These are phyloP conservation scores for Lanmaoa pseudosensibilis DNA, from an alignment of 768 basidiomycete species.

Conservation along the genomic window DNA sequence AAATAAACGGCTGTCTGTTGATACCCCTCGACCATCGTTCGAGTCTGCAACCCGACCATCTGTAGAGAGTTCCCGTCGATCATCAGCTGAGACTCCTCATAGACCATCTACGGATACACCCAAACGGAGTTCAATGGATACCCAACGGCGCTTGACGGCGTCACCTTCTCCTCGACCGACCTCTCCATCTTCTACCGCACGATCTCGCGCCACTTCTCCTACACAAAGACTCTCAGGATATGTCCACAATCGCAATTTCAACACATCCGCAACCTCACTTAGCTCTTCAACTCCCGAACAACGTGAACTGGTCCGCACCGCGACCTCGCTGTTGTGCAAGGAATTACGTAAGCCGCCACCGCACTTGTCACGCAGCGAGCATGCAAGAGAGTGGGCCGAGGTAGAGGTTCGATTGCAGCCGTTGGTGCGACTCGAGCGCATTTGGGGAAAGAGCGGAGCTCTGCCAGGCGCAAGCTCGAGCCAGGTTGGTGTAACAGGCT, in stretches of 20 bases:
- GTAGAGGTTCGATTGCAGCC: slow-evolving; percentile 66
- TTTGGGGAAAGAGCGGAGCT: slow-evolving; percentile 69
- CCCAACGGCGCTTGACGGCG: slow-evolving; percentile 24
- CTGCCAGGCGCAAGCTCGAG: slow-evolving; percentile 43
- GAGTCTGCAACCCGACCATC: slow-evolving; percentile 21
- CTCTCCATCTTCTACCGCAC: slow-evolving; percentile 45
- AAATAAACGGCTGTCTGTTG: slow-evolving; percentile 30
- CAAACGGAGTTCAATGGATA: slow-evolving; percentile 23
- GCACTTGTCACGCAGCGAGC: slow-evolving; percentile 52
- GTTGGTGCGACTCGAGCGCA: slow-evolving; percentile 66
- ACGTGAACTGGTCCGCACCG: slow-evolving; percentile 66
- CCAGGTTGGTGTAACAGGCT: slow-evolving; percentile 33
- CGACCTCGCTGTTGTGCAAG: slow-evolving; percentile 62
- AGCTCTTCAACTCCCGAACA: slow-evolving; percentile 53
- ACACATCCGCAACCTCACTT: slow-evolving; percentile 60
- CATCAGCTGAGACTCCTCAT: slow-evolving; percentile 40
- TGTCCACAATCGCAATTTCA: slow-evolving; percentile 55
- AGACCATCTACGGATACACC: slow-evolving; percentile 31
- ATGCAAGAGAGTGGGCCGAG: slow-evolving; percentile 66
- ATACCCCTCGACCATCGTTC: slow-evolving; percentile 18
- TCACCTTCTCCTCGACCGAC: slow-evolving; percentile 40
- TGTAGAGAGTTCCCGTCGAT: slow-evolving; percentile 34
- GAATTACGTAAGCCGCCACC: slow-evolving; percentile 64
- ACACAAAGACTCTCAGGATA: slow-evolving; percentile 43
- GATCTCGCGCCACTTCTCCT: slow-evolving; percentile 47